Percentiles rank a stretch among this genome's conserved stretches.
Evolutionary conservation across 2,329 filamentous ascomycete species (phyloP).

Genomic region (Hortaea sp.): DNA sequence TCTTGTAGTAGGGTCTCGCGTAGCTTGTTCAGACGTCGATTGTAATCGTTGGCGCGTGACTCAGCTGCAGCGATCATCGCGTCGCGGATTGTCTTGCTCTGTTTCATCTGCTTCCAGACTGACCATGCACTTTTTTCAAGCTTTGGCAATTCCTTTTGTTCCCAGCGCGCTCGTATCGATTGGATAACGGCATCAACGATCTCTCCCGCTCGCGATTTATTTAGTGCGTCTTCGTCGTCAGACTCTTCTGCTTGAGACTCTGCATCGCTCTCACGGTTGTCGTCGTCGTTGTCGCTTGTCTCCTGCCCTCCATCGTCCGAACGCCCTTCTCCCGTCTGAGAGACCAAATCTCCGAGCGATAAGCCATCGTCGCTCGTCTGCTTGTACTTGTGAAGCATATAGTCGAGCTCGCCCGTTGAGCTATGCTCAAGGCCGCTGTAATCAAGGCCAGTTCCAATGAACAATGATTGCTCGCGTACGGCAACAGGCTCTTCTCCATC

Average conservation of each 20-base stretch:
- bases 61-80: slow-evolving; percentile 37
- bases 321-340: slow-evolving; percentile 4
- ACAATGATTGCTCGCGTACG: slow-evolving; percentile 18
- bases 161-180: slow-evolving; percentile 47
- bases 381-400: slow-evolving; percentile 15
- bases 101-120: slow-evolving; percentile 52
- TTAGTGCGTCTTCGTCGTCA: slow-evolving; percentile 24
- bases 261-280: slow-evolving; percentile 1
- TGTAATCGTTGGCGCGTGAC: slow-evolving; percentile 32
- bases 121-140: slow-evolving; percentile 47
- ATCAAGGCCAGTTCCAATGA: slow-evolving; percentile 7
- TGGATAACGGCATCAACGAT: slow-evolving; percentile 47
- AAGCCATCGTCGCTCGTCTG: slow-evolving; percentile 28
- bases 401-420: slow-evolving; percentile 17
- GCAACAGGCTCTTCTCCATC: slow-evolving; percentile 11
- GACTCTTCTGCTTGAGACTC: slow-evolving; percentile 41
- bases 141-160: slow-evolving; percentile 45
- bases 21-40: slow-evolving; percentile 47
- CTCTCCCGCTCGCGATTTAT: slow-evolving; percentile 37
- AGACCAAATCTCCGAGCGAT: slow-evolving; percentile 1
- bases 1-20: slow-evolving; percentile 42
- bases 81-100: slow-evolving; percentile 28
- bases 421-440: background rate
- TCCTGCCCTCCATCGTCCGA: background rate
- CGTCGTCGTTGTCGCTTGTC: slow-evolving; percentile 11